phyloP scores from a whole-genome alignment of 495 filamentous ascomycete genomes.

The Elasticomyces elasticus region DNA sequence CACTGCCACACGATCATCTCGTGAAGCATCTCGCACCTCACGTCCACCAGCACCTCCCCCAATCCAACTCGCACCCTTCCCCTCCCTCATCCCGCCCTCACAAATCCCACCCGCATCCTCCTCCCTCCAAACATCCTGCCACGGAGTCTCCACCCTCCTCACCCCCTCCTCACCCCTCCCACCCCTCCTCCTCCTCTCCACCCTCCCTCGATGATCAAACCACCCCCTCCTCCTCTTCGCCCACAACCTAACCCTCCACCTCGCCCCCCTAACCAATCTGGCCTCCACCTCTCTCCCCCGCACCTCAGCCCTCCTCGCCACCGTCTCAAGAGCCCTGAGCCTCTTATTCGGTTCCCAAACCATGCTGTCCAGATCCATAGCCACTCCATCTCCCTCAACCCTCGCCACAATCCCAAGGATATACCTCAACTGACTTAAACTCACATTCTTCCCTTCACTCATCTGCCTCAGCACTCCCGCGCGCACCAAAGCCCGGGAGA shows the following conservation, averaged over 20 bases:
- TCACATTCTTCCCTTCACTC: slow-evolving; percentile 15
- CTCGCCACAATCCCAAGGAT: slow-evolving; percentile 19
- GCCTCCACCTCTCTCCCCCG: neutral
- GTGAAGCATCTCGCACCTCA: too few relatives aligned
- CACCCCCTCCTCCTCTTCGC: neutral
- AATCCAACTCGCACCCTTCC: too few relatives aligned
- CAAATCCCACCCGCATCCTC: too few relatives aligned
- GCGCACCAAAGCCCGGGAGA: slow-evolving; percentile 23
- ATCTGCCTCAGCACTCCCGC: slow-evolving; percentile 26
- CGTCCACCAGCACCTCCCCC: too few relatives aligned
- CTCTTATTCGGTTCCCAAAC: slow-evolving; percentile 13
- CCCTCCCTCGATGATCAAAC: neutral
- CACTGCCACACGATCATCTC: too few relatives aligned
- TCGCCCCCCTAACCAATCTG: neutral
- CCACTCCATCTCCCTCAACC: slow-evolving; percentile 25
- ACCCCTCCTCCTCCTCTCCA: neutral
- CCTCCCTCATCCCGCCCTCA: too few relatives aligned
- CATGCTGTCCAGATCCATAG: slow-evolving; percentile 21
- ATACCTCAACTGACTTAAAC: slow-evolving; percentile 19
- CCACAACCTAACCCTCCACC: neutral
- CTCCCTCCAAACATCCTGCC: too few relatives aligned
- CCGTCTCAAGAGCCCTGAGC: neutral
- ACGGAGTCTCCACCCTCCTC: too few relatives aligned
- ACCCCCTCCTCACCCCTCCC: too few relatives aligned
- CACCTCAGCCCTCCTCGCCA: neutral